Evolutionary conservation across 2,329 filamentous ascomycete genomes (phyloP).

Genomic region (Ceratocystis ficicola): DNA sequence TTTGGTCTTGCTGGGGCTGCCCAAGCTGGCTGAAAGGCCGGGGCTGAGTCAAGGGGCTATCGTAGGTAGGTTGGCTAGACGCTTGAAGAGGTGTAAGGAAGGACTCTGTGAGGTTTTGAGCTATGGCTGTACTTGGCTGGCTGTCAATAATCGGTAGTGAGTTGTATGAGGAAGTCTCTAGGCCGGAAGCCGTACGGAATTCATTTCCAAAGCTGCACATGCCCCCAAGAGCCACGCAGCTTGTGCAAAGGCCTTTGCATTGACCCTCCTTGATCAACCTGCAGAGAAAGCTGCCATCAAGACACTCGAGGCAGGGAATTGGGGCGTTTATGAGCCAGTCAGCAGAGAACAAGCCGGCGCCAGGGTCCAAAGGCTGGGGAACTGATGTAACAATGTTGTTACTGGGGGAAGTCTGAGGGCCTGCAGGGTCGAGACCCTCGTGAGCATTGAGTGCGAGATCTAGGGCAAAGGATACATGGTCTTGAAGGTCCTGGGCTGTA

Average conservation of each 20-base stretch:
- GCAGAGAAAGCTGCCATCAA: constrained; percentile 43
- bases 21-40: background rate
- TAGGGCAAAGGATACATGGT: constrained; percentile 33
- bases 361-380: constrained; percentile 16
- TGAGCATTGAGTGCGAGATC: constrained; percentile 46
- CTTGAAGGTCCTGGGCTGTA: constrained; percentile 29
- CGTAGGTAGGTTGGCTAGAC: background rate
- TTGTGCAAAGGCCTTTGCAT: constrained; percentile 49
- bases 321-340: constrained; percentile 34
- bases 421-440: constrained; percentile 41
- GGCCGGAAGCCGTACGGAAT: constrained; percentile 25
- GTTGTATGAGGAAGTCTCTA: constrained; percentile 34
- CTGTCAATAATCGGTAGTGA: constrained; percentile 37
- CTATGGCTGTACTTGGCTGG: constrained; percentile 30
- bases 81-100: background rate
- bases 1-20: background rate
- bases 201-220: constrained; percentile 44
- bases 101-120: constrained; percentile 1
- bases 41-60: background rate
- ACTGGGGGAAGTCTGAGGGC: constrained; percentile 44
- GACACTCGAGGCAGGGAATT: constrained; percentile 42
- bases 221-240: constrained; percentile 47
- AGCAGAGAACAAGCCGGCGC: constrained; percentile 22
- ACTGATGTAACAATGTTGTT: constrained; percentile 29
- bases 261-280: constrained; percentile 49